Conservation (phyloP, 495 filamentous ascomycete species). For the Corynascus novoguineensis region DNA sequence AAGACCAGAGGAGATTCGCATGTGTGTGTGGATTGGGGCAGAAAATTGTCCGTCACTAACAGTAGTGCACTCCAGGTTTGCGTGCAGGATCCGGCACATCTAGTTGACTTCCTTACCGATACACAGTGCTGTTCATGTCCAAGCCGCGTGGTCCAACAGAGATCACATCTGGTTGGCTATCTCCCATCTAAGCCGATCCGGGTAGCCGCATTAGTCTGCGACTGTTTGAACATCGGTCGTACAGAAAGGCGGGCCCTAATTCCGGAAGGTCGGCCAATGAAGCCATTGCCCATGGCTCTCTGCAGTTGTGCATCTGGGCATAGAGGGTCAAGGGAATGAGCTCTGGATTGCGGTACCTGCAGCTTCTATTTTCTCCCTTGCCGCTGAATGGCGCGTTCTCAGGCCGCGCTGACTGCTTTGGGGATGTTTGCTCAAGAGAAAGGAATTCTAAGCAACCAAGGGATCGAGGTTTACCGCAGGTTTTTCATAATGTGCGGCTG, state of each 20-base stretch:
- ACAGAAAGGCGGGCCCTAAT: conserved; percentile 14
- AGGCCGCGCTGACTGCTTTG: conserved; percentile 2
- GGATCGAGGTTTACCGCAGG: not conserved
- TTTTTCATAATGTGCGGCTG: conserved; percentile 4
- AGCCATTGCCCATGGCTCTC: conserved; percentile 4
- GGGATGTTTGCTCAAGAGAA: conserved; percentile 6
- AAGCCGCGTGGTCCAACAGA: conserved; percentile 4
- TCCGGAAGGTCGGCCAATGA: conserved; percentile 4
- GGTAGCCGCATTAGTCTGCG: conserved; percentile 39
- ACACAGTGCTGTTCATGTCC: conserved; percentile 1
- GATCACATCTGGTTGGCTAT: conserved; percentile 8
- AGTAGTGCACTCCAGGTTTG: not conserved
- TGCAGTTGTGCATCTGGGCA: conserved; percentile 10
- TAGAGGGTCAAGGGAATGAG: not conserved
- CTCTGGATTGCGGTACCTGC: not conserved
- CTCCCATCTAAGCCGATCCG: conserved; percentile 22
- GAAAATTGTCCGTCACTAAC: not conserved
- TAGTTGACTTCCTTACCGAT: not conserved
- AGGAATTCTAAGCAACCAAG: conserved; percentile 7
- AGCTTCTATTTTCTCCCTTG: conserved; percentile 10
- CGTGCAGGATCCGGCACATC: not conserved
- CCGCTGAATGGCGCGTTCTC: conserved; percentile 4
- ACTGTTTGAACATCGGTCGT: conserved; percentile 44
- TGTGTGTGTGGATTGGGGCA: not conserved
- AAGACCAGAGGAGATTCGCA: not conserved